Evolutionary conservation across 257 asterid genomes (phyloP).

Genomic region (Paulownia fortunei): DNA sequence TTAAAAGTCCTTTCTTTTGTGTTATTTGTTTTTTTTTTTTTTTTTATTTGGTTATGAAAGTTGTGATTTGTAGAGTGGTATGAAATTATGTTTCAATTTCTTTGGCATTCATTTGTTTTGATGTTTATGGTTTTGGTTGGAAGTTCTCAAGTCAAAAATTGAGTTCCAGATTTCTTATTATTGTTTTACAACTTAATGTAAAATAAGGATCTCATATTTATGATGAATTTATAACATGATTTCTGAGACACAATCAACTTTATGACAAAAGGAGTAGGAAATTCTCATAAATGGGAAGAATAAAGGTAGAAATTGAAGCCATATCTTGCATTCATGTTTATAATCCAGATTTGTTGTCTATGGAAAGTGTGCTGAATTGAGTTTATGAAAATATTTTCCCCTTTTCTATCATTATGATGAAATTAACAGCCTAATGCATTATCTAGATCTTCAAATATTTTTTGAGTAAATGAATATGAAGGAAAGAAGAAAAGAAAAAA

Average conservation of each 20-base stretch:
- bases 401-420: not conserved
- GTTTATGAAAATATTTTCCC: not conserved
- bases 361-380: constrained; percentile 5
- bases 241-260: not conserved
- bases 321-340: constrained; percentile 33
- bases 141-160: not conserved
- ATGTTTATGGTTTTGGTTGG: not conserved
- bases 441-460: no score
- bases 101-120: not conserved
- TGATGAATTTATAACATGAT: not conserved
- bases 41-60: not conserved
- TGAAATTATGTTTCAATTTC: not conserved
- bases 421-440: not conserved
- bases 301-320: constrained; percentile 24
- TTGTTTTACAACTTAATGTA: not conserved
- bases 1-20: not conserved
- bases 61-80: not conserved
- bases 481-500: not conserved
- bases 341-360: not conserved
- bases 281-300: constrained; percentile 27
- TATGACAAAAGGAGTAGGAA: constrained; percentile 15
- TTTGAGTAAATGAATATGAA: not conserved
- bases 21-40: not conserved
- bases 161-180: not conserved
- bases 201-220: constrained; percentile 14